Evolutionary conservation across 768 basidiomycete genomes (phyloP).

Genomic region (Cystobasidium ongulense): DNA sequence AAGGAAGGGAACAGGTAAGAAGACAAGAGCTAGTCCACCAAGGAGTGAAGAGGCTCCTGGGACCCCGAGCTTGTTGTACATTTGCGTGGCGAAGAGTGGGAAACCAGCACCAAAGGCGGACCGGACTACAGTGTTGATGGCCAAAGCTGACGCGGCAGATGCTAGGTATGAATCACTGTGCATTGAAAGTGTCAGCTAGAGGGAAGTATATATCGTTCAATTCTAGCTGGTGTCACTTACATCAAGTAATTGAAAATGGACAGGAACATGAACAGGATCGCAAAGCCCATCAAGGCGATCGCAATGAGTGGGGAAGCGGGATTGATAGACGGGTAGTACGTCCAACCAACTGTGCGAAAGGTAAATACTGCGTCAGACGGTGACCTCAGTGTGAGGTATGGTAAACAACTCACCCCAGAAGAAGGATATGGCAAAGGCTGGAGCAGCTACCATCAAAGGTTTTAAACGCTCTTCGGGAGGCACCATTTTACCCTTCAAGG

Average conservation of each 20-base stretch:
- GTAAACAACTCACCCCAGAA: slow-evolving; percentile 34
- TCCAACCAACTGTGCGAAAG: slow-evolving; percentile 27
- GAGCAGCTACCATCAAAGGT: slow-evolving; percentile 16
- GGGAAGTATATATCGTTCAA: slow-evolving; percentile 27
- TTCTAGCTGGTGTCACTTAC: slow-evolving; percentile 1
- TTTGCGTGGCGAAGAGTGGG: slow-evolving; percentile 38
- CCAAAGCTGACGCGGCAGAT: slow-evolving; percentile 39
- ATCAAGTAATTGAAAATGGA: slow-evolving; percentile 39
- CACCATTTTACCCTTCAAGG: slow-evolving; percentile 13
- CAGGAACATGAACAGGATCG: slow-evolving; percentile 39
- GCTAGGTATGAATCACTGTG: slow-evolving; percentile 26
- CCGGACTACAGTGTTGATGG: slow-evolving; percentile 40
- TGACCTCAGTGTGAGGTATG: background rate
- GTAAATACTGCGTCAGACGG: slow-evolving; percentile 7
- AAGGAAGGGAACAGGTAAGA: slow-evolving; percentile 27
- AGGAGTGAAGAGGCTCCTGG: slow-evolving; percentile 36
- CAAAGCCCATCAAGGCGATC: slow-evolving; percentile 31
- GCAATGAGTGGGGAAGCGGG: slow-evolving; percentile 36
- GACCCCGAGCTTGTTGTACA: slow-evolving; percentile 36
- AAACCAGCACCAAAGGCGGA: slow-evolving; percentile 39
- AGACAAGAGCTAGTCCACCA: slow-evolving; percentile 33
- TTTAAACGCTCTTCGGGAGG: slow-evolving; percentile 20
- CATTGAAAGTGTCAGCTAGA: background rate
- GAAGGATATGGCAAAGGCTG: slow-evolving; percentile 34
- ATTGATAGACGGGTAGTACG: slow-evolving; percentile 26